Percentiles rank a stretch among this genome's conserved stretches.
phyloP scores from a whole-genome alignment of 345 rosid genomes.

The Physaria fendleri region DNA sequence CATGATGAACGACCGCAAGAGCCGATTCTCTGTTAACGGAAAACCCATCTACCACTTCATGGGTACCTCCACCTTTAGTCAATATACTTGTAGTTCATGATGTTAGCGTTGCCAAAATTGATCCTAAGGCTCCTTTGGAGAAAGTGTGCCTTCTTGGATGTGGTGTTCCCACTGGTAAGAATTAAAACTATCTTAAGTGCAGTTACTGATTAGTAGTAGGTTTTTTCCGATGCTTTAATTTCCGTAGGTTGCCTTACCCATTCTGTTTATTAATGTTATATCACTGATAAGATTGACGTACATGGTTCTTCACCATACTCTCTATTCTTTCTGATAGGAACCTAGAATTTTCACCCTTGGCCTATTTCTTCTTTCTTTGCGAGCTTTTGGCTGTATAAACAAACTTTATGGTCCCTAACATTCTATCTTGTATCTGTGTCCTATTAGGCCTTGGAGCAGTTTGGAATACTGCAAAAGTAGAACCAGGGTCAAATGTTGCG shows the following conservation, averaged over 20 bases:
- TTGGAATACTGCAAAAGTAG: conserved; percentile 99
- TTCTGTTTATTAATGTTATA: background rate
- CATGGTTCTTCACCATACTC: background rate
- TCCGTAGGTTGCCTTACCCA: background rate
- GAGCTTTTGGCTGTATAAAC: background rate
- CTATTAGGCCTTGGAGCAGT: conserved; percentile 88
- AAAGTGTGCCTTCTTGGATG: conserved; percentile 99
- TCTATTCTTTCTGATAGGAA: background rate
- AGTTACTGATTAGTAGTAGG: background rate
- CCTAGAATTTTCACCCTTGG: too few species aligned
- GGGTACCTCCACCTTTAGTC: conserved; percentile 99
- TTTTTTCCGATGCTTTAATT: background rate
- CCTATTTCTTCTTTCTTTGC: background rate
- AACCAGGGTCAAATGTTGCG: conserved; percentile 83
- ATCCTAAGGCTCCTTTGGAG: conserved; percentile 86
- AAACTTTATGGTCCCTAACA: background rate
- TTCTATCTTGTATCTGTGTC: background rate
- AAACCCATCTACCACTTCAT: conserved; percentile 90
- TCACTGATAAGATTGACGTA: background rate
- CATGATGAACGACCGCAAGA: conserved; percentile 86
- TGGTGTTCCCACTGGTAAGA: conserved; percentile 96
- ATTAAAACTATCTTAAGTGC: background rate
- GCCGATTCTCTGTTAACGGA: conserved; percentile 83
- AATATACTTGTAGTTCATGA: conserved; percentile 96
- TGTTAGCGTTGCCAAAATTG: conserved; percentile 95